Evolutionary conservation across 345 rosid genomes (phyloP).

Genomic region (Dimocarpus longan): DNA sequence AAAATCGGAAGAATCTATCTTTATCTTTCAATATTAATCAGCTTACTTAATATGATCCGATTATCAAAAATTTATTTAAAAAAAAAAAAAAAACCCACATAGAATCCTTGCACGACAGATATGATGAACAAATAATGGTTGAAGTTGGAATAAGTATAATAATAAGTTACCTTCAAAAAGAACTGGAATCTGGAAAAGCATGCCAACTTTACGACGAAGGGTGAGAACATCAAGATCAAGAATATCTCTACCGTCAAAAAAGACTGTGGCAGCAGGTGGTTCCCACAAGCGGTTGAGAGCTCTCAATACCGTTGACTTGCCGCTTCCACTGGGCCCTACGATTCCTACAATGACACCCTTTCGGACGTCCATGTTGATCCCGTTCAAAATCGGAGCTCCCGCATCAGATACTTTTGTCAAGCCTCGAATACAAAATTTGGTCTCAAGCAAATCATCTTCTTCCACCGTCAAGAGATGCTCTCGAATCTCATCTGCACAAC

Average conservation of each 20-base stretch:
- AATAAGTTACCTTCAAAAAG: slow-evolving; percentile 65
- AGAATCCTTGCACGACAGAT: no score
- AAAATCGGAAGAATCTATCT: not conserved
- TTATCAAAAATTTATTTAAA: no score
- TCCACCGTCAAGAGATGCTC: slow-evolving; percentile 49
- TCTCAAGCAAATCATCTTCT: slow-evolving; percentile 1
- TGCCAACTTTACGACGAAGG: slow-evolving; percentile 86
- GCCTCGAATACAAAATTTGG: slow-evolving; percentile 53
- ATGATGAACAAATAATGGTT: no score
- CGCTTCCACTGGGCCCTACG: slow-evolving; percentile 96
- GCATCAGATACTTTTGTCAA: slow-evolving; percentile 50
- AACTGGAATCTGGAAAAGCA: slow-evolving; percentile 94
- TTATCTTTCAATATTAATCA: no score
- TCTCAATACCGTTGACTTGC: slow-evolving; percentile 80
- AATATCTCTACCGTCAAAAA: slow-evolving; percentile 72
- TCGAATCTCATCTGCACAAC: slow-evolving; percentile 35
- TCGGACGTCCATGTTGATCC: slow-evolving; percentile 55
- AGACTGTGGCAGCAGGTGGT: slow-evolving; percentile 65
- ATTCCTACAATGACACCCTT: slow-evolving; percentile 72
- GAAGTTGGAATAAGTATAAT: no score
- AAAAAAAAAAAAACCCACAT: no score
- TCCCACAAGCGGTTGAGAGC: slow-evolving; percentile 92
- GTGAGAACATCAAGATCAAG: slow-evolving; percentile 59
- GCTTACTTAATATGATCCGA: no score
- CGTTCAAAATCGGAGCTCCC: slow-evolving; percentile 55